phyloP scores from a whole-genome alignment of 2,329 filamentous ascomycete genomes.

The Botrytis fragariae region DNA sequence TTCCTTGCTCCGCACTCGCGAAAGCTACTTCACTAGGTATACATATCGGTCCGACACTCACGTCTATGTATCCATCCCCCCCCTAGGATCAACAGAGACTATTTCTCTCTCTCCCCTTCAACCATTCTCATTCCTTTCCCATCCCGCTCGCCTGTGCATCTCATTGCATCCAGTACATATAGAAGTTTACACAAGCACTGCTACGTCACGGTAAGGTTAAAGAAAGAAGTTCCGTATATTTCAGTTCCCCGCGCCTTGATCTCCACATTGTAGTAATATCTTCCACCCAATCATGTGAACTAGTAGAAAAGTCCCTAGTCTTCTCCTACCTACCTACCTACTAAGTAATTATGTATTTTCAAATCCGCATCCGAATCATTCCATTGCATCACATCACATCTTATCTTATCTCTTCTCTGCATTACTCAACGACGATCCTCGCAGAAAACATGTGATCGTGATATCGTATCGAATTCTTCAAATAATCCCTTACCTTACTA shows the following conservation, averaged over 20 bases:
- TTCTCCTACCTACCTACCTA: neutral
- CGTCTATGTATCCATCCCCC: neutral
- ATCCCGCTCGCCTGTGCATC: neutral
- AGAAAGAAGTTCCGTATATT: neutral
- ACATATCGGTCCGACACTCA: neutral
- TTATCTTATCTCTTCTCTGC: too few relatives aligned
- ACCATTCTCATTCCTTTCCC: neutral
- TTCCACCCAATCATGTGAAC: neutral
- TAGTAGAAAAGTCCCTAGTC: neutral
- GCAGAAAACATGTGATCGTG: too few relatives aligned
- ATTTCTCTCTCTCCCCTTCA: neutral
- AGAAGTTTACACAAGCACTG: neutral
- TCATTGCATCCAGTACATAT: neutral
- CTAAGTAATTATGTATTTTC: too few relatives aligned
- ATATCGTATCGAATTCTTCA: too few relatives aligned
- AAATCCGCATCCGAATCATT: too few relatives aligned
- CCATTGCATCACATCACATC: too few relatives aligned
- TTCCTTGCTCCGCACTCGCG: neutral
- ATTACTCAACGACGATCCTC: too few relatives aligned
- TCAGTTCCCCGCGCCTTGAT: neutral
- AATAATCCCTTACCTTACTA: too few relatives aligned
- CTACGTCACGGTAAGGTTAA: neutral
- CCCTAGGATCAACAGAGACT: neutral
- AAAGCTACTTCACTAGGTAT: neutral
- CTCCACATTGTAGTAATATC: neutral